Evolutionary conservation across 176 grass and related monocot genomes (phyloP).

Genomic region (Lolium rigidum): DNA sequence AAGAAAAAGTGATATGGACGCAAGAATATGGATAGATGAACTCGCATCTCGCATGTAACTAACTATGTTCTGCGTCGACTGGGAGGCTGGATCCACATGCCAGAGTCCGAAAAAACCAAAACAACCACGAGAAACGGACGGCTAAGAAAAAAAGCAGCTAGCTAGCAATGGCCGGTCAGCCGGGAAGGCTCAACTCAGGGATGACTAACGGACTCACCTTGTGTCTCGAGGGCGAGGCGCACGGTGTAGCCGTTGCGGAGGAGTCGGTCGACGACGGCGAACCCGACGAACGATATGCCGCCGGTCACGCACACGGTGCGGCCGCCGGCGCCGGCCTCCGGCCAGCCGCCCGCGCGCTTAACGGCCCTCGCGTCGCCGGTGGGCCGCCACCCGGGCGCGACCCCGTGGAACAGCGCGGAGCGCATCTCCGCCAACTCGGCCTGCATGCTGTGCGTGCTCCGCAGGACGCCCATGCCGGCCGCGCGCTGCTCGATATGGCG

Average conservation of each 20-base stretch:
- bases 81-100: too few relatives aligned
- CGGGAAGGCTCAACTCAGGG: not conserved
- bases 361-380: constrained; percentile 29
- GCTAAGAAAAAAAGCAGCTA: not conserved
- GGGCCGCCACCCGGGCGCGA: constrained; percentile 33
- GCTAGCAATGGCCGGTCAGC: constrained; percentile 55
- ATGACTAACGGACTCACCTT: not conserved
- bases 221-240: constrained; percentile 85
- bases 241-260: constrained; percentile 87
- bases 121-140: not conserved
- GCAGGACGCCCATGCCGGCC: constrained; percentile 71
- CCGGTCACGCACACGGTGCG: constrained; percentile 86
- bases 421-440: constrained; percentile 93
- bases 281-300: constrained; percentile 76
- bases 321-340: constrained; percentile 32
- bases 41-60: too few relatives aligned
- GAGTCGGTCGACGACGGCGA: constrained; percentile 84
- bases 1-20: not conserved
- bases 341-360: constrained; percentile 44
- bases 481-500: too few relatives aligned
- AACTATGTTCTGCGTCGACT: too few relatives aligned
- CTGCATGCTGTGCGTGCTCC: constrained; percentile 85
- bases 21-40: too few relatives aligned
- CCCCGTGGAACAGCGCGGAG: constrained; percentile 42
- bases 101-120: not conserved